phyloP scores from a whole-genome alignment of 768 basidiomycete genomes.

The Symmetrospora coprosmae region DNA sequence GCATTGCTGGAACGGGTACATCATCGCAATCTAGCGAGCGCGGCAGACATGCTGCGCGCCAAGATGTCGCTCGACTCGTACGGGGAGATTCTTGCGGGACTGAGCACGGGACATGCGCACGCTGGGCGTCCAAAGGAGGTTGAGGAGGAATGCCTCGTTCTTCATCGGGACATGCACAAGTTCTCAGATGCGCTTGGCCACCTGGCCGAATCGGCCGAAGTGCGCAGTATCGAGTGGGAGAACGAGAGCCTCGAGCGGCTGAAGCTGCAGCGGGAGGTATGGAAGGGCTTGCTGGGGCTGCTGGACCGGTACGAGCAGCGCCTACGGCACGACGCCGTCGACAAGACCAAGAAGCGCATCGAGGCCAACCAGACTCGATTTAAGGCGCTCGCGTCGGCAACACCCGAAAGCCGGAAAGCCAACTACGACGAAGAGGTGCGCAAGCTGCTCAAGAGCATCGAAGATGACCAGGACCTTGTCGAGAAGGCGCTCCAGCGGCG shows the following conservation, averaged over 20 bases:
- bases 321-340: neutral
- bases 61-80: constrained; percentile 8
- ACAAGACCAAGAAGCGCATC: constrained; percentile 10
- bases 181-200: neutral
- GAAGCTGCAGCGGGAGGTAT: constrained; percentile 9
- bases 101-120: neutral
- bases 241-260: neutral
- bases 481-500: neutral
- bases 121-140: constrained; percentile 3
- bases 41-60: neutral
- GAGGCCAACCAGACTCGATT: neutral
- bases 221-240: neutral
- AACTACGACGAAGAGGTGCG: neutral
- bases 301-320: neutral
- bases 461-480: neutral
- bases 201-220: neutral
- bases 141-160: neutral
- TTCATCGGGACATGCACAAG: neutral
- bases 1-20: neutral
- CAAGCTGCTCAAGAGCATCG: constrained; percentile 1
- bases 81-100: constrained; percentile 1
- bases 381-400: neutral
- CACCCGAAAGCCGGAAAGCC: neutral
- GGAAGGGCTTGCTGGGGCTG: neutral
- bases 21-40: neutral